These are phyloP conservation scores for Seminavis robusta DNA, from an alignment of 108 stramenopile species.

Conservation along the genomic window DNA sequence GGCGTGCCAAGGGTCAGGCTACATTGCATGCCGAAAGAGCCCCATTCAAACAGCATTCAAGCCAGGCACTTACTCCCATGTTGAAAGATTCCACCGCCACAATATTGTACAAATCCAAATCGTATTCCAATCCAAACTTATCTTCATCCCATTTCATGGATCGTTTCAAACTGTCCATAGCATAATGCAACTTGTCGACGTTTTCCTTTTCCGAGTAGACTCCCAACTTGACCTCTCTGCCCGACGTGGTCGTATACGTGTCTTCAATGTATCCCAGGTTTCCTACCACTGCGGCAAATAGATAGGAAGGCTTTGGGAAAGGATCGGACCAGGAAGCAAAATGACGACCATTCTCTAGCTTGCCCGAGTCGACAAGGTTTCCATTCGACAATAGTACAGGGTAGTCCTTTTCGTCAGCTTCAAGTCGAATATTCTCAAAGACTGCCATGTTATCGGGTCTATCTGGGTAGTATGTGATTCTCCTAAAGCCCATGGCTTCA, in stretches of 20 bases:
- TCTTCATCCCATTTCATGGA: constrained; percentile 97
- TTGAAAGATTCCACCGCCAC: constrained; percentile 92
- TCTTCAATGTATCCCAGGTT: constrained; percentile 79
- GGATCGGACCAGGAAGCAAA: constrained; percentile 93
- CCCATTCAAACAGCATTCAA: constrained; percentile 34
- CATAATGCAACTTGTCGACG: constrained; percentile 82
- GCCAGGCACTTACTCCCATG: constrained; percentile 63
- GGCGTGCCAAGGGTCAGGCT: constrained; percentile 9
- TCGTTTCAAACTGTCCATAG: constrained; percentile 84
- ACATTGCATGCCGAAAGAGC: neutral
- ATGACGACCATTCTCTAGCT: constrained; percentile 42
- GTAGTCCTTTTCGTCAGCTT: constrained; percentile 70
- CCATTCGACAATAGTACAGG: constrained; percentile 93
- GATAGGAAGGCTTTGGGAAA: constrained; percentile 92
- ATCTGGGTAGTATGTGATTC: constrained; percentile 94
- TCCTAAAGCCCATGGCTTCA: constrained; percentile 83
- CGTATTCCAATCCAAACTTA: constrained; percentile 92
- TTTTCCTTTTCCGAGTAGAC: constrained; percentile 85
- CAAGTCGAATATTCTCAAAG: constrained; percentile 71
- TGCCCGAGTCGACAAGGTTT: constrained; percentile 74
- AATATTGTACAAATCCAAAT: constrained; percentile 93
- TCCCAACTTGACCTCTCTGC: constrained; percentile 75
- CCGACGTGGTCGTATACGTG: constrained; percentile 67
- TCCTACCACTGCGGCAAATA: constrained; percentile 94
- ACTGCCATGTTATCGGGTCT: constrained; percentile 95